phyloP scores from a whole-genome alignment of 1,284 basidiomycete species.

The Hemileia vastatrix region DNA sequence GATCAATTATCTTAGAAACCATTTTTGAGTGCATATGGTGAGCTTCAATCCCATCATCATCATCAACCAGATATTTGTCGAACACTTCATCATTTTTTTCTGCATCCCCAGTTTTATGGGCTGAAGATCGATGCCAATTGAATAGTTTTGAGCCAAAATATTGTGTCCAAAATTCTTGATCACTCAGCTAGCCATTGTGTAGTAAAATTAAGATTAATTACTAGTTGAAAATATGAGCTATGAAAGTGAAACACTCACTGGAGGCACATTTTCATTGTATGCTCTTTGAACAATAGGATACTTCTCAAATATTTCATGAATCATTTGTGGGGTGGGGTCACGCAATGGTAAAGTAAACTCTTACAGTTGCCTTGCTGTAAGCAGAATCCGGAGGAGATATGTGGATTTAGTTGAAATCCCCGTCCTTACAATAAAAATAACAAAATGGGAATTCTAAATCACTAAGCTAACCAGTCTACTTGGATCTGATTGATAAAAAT shows the following conservation, averaged over 20 bases:
- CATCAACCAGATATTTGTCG: constrained; percentile 84
- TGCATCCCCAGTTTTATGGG: constrained; percentile 73
- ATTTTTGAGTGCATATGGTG: too few species aligned
- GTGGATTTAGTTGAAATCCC: too few species aligned
- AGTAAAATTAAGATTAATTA: not conserved
- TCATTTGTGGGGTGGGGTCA: constrained; percentile 73
- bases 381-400: too few species aligned
- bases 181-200: constrained; percentile 57
- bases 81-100: constrained; percentile 86
- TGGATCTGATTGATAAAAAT: too few species aligned
- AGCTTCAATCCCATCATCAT: constrained; percentile 94
- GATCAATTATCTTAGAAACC: too few species aligned
- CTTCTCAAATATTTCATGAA: constrained; percentile 93
- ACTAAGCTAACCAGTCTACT: too few species aligned
- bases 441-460: too few species aligned
- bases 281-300: constrained; percentile 88
- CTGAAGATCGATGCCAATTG: constrained; percentile 83
- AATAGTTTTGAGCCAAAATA: constrained; percentile 93
- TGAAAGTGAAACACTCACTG: too few species aligned
- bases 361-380: too few species aligned
- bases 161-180: constrained; percentile 86
- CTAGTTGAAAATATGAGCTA: not conserved
- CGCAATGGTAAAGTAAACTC: too few species aligned
- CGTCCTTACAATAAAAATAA: too few species aligned
- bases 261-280: constrained; percentile 81